Conservation (phyloP, 805 yeast genomes). For the Ogataea kodamae region DNA sequence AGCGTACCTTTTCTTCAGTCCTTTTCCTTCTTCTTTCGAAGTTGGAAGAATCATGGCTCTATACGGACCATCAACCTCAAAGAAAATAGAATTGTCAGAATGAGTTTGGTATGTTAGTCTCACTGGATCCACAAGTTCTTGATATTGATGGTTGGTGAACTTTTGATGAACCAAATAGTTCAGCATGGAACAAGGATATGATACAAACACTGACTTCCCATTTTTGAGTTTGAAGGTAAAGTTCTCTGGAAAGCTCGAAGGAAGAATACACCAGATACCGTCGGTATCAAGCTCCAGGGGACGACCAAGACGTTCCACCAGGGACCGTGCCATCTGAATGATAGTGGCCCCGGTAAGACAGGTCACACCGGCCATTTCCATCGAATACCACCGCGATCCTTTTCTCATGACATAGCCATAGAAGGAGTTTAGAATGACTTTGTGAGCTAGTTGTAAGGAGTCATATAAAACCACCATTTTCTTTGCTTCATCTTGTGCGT, state of each 20-base stretch:
- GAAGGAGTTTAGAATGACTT: slow-evolving; percentile 92
- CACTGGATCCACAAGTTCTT: slow-evolving; percentile 70
- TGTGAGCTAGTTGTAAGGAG: slow-evolving; percentile 93
- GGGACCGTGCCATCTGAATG: slow-evolving; percentile 91
- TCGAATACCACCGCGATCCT: slow-evolving; percentile 98
- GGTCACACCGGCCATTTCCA: slow-evolving; percentile 99
- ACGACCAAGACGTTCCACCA: slow-evolving; percentile 90
- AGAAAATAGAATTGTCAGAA: slow-evolving; percentile 91
- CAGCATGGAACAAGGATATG: slow-evolving; percentile 95
- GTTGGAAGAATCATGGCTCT: slow-evolving; percentile 97
- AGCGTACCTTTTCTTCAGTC: slow-evolving; percentile 93
- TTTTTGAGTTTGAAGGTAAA: slow-evolving; percentile 64
- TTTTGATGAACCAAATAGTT: slow-evolving; percentile 87
- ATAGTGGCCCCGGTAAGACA: slow-evolving; percentile 97
- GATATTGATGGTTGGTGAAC: slow-evolving; percentile 94
- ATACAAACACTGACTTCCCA: slow-evolving; percentile 73
- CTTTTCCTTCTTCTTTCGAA: slow-evolving; percentile 96
- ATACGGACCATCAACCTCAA: slow-evolving; percentile 98
- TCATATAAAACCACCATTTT: slow-evolving; percentile 94
- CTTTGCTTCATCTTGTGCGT: slow-evolving; percentile 79
- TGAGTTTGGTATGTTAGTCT: slow-evolving; percentile 67
- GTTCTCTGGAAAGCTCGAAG: slow-evolving; percentile 90
- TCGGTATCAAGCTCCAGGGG: slow-evolving; percentile 97
- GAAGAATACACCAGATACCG: slow-evolving; percentile 99
- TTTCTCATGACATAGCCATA: slow-evolving; percentile 99